Evolutionary conservation across 139 green algal genomes (phyloP).

Genomic region (Chlorella vulgaris): DNA sequence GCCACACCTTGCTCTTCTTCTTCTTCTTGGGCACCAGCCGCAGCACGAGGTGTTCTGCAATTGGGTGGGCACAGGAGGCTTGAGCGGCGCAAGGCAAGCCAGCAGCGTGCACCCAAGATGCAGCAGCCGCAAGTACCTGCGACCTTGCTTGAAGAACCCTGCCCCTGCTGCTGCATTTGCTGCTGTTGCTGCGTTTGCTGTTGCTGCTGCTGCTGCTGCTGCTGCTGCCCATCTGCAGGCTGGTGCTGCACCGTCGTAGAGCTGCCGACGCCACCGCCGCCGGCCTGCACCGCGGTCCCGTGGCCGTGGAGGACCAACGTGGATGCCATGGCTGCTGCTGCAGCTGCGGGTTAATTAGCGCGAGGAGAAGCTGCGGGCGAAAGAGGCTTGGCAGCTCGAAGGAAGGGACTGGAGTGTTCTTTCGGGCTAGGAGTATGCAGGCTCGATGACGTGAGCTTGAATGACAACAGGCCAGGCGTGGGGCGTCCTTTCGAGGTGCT

Average conservation of each 20-base stretch:
- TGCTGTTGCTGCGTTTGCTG: conserved; percentile 18
- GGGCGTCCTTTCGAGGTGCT: too few species aligned
- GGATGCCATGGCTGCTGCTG: not conserved
- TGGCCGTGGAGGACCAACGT: conserved; percentile 16
- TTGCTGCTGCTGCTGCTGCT: not conserved
- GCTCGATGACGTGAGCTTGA: too few species aligned
- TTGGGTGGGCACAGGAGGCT: not conserved
- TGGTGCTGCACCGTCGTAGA: not conserved
- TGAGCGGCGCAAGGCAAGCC: not conserved
- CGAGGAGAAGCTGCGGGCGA: too few species aligned
- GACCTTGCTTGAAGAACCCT: not conserved
- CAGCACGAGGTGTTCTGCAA: conserved; percentile 42
- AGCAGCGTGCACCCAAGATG: not conserved
- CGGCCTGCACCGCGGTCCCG: conserved; percentile 2
- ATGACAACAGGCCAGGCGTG: too few species aligned
- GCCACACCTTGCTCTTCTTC: conserved; percentile 36
- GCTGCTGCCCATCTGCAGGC: not conserved
- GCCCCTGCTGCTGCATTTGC: not conserved
- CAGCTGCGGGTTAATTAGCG: not conserved
- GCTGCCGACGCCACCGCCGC: not conserved
- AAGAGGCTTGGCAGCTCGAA: too few species aligned
- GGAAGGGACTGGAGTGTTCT: too few species aligned
- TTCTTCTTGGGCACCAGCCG: conserved; percentile 38
- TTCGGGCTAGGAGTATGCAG: too few species aligned
- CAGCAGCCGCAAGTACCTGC: too few species aligned